Percentiles rank a stretch among this genome's conserved stretches.
Evolutionary conservation across 2,329 filamentous ascomycete genomes (phyloP).

Genomic region (Calonectria pteridis): DNA sequence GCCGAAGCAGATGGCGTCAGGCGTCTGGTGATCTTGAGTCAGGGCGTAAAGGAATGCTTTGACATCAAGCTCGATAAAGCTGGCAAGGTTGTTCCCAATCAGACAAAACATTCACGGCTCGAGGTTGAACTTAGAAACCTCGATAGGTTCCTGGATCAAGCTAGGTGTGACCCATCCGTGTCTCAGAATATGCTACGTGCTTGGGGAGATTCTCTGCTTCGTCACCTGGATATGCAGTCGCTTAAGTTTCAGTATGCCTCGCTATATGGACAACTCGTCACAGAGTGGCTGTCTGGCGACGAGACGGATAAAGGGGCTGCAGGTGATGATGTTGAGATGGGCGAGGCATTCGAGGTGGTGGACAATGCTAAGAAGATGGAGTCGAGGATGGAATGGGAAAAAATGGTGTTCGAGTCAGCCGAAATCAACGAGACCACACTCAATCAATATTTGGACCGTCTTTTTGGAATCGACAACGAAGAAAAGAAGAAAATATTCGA

Average conservation of each 20-base stretch:
- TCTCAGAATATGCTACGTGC: constrained; percentile 48
- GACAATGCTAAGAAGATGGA: constrained; percentile 57
- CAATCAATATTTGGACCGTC: constrained; percentile 52
- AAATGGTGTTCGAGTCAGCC: constrained; percentile 56
- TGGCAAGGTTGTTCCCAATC: constrained; percentile 37
- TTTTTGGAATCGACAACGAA: constrained; percentile 53
- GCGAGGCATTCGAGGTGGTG: constrained; percentile 56
- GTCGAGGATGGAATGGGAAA: constrained; percentile 56
- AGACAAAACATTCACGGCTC: constrained; percentile 44
- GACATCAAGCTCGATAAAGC: constrained; percentile 47
- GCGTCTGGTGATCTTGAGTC: constrained; percentile 49
- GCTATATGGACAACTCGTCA: constrained; percentile 61
- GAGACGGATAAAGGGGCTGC: constrained; percentile 29
- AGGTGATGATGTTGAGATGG: constrained; percentile 43
- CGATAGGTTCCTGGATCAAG: constrained; percentile 55
- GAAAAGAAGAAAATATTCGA: constrained; percentile 40
- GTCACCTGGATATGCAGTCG: constrained; percentile 55
- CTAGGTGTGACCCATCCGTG: constrained; percentile 56
- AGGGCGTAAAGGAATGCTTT: constrained; percentile 53
- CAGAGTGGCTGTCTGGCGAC: constrained; percentile 57
- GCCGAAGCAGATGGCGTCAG: constrained; percentile 43
- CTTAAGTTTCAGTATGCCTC: constrained; percentile 59
- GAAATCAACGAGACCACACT: constrained; percentile 54
- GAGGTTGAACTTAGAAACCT: constrained; percentile 54
- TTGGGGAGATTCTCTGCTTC: constrained; percentile 53